These are phyloP conservation scores for Penicillium fimorum DNA, from an alignment of 495 filamentous ascomycete genomes.

Conservation along the genomic window DNA sequence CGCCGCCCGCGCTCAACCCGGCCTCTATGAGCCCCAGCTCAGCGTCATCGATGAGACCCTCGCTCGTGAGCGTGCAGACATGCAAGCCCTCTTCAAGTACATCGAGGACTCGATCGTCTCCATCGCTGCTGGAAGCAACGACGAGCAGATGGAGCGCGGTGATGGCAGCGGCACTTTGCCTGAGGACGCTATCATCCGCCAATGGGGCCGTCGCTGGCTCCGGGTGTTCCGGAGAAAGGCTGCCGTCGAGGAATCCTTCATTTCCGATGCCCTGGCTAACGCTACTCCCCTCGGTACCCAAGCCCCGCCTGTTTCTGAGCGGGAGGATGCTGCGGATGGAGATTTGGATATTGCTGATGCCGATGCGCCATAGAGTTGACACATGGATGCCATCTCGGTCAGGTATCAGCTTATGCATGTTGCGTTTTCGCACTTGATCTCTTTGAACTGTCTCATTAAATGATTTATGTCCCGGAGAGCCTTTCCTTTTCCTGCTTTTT, in stretches of 20 bases:
- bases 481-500: neutral
- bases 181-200: conserved; percentile 64
- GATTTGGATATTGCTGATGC: conserved; percentile 35
- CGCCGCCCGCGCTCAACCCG: conserved; percentile 51
- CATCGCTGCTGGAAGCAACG: conserved; percentile 70
- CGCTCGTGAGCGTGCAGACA: conserved; percentile 61
- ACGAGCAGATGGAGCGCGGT: conserved; percentile 62
- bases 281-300: conserved; percentile 40
- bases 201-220: conserved; percentile 85
- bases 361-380: conserved; percentile 20
- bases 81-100: conserved; percentile 73
- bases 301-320: conserved; percentile 22
- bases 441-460: conserved; percentile 2
- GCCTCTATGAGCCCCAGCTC: conserved; percentile 59
- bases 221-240: conserved; percentile 78
- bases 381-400: neutral
- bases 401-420: neutral
- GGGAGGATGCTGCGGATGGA: conserved; percentile 26
- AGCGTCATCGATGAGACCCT: conserved; percentile 64
- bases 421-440: conserved; percentile 1
- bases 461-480: conserved; percentile 11
- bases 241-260: conserved; percentile 75
- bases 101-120: conserved; percentile 78
- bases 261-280: conserved; percentile 40
- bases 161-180: conserved; percentile 41